phyloP scores from a whole-genome alignment of 2,329 filamentous ascomycete species.

The Claviceps pazoutovae region DNA sequence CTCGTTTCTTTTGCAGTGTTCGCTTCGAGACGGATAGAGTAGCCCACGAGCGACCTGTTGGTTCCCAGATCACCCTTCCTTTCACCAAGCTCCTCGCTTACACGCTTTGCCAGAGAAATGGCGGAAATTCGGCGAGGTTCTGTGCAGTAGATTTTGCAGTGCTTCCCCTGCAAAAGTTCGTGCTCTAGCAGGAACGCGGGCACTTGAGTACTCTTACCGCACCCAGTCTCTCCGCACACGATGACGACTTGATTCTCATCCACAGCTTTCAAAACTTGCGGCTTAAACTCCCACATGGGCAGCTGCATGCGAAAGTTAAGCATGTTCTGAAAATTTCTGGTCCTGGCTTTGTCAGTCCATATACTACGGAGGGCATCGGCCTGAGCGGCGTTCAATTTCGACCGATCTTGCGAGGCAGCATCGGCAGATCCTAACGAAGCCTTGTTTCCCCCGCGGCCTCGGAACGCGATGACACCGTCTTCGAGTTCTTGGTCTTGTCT shows the following conservation, averaged over 20 bases:
- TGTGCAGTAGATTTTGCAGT: slow-evolving; percentile 89
- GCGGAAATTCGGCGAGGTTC: slow-evolving; percentile 93
- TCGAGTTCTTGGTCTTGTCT: slow-evolving; percentile 56
- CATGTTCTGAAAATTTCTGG: slow-evolving; percentile 63
- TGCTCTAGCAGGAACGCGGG: slow-evolving; percentile 87
- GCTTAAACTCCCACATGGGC: slow-evolving; percentile 77
- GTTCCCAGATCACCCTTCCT: slow-evolving; percentile 70
- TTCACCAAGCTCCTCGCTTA: slow-evolving; percentile 91
- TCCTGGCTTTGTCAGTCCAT: slow-evolving; percentile 43
- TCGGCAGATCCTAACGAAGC: slow-evolving; percentile 34
- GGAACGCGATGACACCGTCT: slow-evolving; percentile 66
- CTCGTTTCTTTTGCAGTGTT: slow-evolving; percentile 71
- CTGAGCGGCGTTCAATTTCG: slow-evolving; percentile 22
- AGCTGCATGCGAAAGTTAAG: slow-evolving; percentile 62
- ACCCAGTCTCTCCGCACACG: slow-evolving; percentile 91
- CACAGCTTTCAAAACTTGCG: slow-evolving; percentile 64
- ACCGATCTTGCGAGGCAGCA: slow-evolving; percentile 30
- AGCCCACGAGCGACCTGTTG: slow-evolving; percentile 71
- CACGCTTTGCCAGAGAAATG: slow-evolving; percentile 80
- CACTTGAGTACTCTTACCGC: slow-evolving; percentile 95
- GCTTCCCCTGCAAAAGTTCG: slow-evolving; percentile 63
- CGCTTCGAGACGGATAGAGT: slow-evolving; percentile 84
- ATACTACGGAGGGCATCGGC: slow-evolving; percentile 41
- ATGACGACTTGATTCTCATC: slow-evolving; percentile 76
- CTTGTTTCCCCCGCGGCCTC: slow-evolving; percentile 38